Evolutionary conservation across 140 eudicot species (phyloP).

Genomic region (Senecio squalidus): DNA sequence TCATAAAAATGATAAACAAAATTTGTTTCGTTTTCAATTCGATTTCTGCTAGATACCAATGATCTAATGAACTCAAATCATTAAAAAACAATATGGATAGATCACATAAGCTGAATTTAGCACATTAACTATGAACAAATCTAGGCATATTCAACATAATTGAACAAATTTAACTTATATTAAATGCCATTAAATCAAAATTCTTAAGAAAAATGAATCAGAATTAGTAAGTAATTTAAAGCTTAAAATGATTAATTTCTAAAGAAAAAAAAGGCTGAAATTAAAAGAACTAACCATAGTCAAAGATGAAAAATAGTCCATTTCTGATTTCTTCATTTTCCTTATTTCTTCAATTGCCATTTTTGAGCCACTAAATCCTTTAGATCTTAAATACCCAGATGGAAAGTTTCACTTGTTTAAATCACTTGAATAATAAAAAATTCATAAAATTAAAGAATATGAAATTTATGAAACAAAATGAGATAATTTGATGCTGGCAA

Average conservation of each 20-base stretch:
- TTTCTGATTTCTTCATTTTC: conserved; percentile 20
- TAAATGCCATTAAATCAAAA: conserved; percentile 8
- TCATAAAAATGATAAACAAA: no score
- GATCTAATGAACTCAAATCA: conserved; percentile 13
- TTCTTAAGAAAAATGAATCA: no score
- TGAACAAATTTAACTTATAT: conserved; percentile 15
- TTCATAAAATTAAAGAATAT: no score
- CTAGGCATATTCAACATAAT: no score
- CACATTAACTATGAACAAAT: conserved; percentile 7
- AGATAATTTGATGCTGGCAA: conserved; percentile 19
- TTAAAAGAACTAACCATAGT: conserved; percentile 20
- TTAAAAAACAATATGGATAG: no score
- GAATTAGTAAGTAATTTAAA: no score
- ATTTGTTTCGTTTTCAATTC: not conserved
- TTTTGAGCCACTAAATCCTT: conserved; percentile 2
- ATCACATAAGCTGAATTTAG: not conserved
- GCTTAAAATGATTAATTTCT: no score
- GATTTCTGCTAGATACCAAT: not conserved
- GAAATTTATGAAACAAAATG: conserved; percentile 7
- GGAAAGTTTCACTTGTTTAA: not conserved
- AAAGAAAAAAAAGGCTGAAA: no score
- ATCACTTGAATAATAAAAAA: no score
- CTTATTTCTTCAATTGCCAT: conserved; percentile 17
- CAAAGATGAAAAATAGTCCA: conserved; percentile 20
- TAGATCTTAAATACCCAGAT: conserved; percentile 20